phyloP scores from a whole-genome alignment of 768 basidiomycete species.

The Hygrocybe coccinea region DNA sequence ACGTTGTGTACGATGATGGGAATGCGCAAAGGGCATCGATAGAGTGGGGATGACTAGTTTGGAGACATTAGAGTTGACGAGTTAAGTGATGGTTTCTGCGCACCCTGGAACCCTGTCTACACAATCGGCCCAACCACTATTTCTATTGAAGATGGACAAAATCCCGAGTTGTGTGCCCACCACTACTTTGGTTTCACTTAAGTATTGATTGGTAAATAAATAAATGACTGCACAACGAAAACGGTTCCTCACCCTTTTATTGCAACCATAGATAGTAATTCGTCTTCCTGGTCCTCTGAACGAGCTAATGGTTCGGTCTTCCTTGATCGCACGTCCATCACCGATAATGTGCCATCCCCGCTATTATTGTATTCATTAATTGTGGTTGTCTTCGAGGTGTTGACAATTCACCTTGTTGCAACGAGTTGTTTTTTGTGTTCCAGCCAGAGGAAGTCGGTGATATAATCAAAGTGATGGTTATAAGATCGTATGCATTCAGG shows the following conservation, averaged over 20 bases:
- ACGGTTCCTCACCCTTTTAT: constrained; percentile 65
- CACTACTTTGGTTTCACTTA: constrained; percentile 70
- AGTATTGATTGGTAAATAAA: neutral
- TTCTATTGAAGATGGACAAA: constrained; percentile 83
- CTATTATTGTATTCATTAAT: constrained; percentile 35
- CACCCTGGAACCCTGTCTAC: constrained; percentile 87
- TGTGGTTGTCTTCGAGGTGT: neutral
- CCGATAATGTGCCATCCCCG: constrained; percentile 89
- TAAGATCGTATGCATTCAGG: constrained; percentile 60
- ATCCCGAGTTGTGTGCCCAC: constrained; percentile 90
- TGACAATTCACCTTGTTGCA: constrained; percentile 66
- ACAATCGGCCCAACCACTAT: constrained; percentile 85
- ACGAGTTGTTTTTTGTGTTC: constrained; percentile 80
- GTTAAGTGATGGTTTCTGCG: constrained; percentile 18
- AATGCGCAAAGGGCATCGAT: constrained; percentile 81
- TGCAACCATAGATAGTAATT: constrained; percentile 76
- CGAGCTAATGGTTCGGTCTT: constrained; percentile 73
- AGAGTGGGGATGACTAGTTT: constrained; percentile 79
- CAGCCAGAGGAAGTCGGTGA: constrained; percentile 86
- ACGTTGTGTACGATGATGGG: constrained; percentile 54
- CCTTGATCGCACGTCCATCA: constrained; percentile 84
- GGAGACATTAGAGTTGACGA: neutral
- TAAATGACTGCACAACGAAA: constrained; percentile 8
- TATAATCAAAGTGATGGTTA: constrained; percentile 89
- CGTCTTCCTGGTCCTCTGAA: constrained; percentile 95